Conservation (phyloP, 75 land plant genomes). For the Gnetum montanum region DNA sequence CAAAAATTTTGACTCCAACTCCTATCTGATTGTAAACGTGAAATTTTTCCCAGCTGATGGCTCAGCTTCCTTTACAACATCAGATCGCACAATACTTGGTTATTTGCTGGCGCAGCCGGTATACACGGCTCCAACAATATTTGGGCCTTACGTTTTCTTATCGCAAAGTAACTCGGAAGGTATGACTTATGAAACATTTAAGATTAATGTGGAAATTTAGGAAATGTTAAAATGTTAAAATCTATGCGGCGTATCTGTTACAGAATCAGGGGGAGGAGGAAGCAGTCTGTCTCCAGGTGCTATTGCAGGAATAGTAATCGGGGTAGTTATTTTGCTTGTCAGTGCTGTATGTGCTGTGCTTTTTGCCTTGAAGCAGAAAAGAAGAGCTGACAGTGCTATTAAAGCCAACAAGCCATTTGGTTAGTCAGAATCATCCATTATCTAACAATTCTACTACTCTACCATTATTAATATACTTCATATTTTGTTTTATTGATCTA, state of each 20-base stretch:
- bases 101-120: slow-evolving; percentile 33
- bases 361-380: slow-evolving; percentile 17
- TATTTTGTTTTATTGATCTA: neutral
- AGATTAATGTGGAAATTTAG: neutral
- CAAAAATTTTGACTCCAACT: slow-evolving; percentile 30
- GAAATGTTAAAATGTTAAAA: neutral
- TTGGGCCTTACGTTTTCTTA: slow-evolving; percentile 32
- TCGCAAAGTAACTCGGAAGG: slow-evolving; percentile 1
- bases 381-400: slow-evolving; percentile 12
- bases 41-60: slow-evolving; percentile 40
- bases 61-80: slow-evolving; percentile 8
- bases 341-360: neutral
- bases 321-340: slow-evolving; percentile 3
- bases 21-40: slow-evolving; percentile 40
- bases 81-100: slow-evolving; percentile 10
- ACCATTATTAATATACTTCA: neutral
- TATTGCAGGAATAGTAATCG: slow-evolving; percentile 6
- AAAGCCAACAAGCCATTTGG: slow-evolving; percentile 10
- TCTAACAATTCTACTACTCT: neutral
- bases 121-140: slow-evolving; percentile 19
- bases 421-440: neutral
- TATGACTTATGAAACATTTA: neutral
- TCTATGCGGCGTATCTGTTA: too few species aligned
- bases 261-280: too few species aligned
- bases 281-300: neutral